Evolutionary conservation across 805 yeast species (phyloP), one percentile per base, ranked within the genome.

Genomic region (Myxozyma mucilagina): DNA sequence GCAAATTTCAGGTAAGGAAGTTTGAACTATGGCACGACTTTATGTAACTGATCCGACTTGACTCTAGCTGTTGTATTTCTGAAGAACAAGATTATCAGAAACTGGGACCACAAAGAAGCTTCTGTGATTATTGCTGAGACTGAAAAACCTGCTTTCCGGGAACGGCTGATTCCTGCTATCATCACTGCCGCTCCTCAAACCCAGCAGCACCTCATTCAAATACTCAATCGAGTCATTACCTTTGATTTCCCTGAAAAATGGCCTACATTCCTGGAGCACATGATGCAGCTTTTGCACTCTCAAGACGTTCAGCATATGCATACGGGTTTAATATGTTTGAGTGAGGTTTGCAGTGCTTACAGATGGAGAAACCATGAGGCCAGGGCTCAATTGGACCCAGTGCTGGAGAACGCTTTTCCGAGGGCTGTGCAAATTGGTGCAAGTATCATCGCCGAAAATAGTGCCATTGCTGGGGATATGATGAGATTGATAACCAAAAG

Each of bases 1-100:
- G 7, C 66, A 63, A 42, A 38, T 63, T n/a, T 60, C 67, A 14
- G 67, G 67, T 63, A n/a, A 2, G 61, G 31, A 32, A 9, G 13
- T 39, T 20, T 36, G 18, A 20, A 29, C 41, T 47, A n/a, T 10
- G 20, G 45, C 4, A n/a, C 45, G 5, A 41, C 24, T 29, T 41
- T 24, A 34, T 14, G 47, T 20, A 32, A 43, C 29, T 41, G 18
- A 16, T 16, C 14, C 10, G 8, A 13, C 2, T 32, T 24, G 13
- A 24, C 84, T 52, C 89, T 96, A 11, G 87, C 96, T 1, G 91
- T 94, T 0, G 85, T 93, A 4, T 90, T 84, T 73, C 83, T 90
- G 73, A 93, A 93, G 72, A 92, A 93, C 73, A 80, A 85, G 59
- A 79, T 90, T 24, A 76, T 79, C 14, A 79, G 82, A 41, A 79